These are phyloP conservation scores for Coemansia sp. DNA, from an alignment of 192 early-diverging fungal genomes.

Conservation along the genomic window DNA sequence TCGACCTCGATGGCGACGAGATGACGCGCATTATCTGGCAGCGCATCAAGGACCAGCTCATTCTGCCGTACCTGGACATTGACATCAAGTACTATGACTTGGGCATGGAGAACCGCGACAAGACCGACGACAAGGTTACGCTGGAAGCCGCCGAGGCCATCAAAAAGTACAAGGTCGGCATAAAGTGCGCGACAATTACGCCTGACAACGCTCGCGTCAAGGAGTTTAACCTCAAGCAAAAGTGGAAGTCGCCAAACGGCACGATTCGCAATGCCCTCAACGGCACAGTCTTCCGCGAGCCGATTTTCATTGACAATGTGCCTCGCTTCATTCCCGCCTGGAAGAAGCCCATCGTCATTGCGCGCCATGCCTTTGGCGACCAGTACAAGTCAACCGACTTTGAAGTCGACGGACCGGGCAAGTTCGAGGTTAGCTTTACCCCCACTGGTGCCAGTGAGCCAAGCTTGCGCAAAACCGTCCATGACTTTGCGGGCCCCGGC, in stretches of 20 bases:
- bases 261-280: slow-evolving; percentile 96
- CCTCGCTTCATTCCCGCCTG: slow-evolving; percentile 91
- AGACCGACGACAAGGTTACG: slow-evolving; percentile 93
- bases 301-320: slow-evolving; percentile 89
- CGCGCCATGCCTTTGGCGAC: slow-evolving; percentile 96
- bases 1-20: slow-evolving; percentile 93
- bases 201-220: slow-evolving; percentile 92
- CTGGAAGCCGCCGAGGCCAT: slow-evolving; percentile 95
- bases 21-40: slow-evolving; percentile 99
- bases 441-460: slow-evolving; percentile 71
- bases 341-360: slow-evolving; percentile 94
- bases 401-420: slow-evolving; percentile 85
- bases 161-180: slow-evolving; percentile 95
- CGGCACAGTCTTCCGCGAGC: slow-evolving; percentile 98
- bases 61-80: slow-evolving; percentile 82
- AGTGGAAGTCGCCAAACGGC: slow-evolving; percentile 98
- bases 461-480: slow-evolving; percentile 68
- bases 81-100: slow-evolving; percentile 98
- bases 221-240: slow-evolving; percentile 95
- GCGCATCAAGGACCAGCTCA: slow-evolving; percentile 87
- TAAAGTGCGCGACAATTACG: slow-evolving; percentile 99
- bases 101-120: slow-evolving; percentile 87
- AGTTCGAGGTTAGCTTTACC: slow-evolving; percentile 86
- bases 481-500: slow-evolving; percentile 82
- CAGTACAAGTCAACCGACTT: slow-evolving; percentile 99